phyloP scores from a whole-genome alignment of 2,329 filamentous ascomycete genomes.

The Cercospora sp. region DNA sequence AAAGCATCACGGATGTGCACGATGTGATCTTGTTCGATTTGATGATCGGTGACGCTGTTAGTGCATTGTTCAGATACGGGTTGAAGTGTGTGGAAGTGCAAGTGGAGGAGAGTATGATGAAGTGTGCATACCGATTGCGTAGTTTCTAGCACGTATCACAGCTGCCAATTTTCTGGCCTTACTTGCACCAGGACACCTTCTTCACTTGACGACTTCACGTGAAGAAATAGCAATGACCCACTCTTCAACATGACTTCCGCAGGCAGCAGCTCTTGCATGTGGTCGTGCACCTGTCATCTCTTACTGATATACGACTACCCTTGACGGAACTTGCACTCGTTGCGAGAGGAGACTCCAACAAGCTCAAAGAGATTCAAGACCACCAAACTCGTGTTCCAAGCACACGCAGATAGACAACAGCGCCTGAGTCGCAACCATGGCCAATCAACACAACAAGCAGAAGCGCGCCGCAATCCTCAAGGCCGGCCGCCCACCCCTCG shows the following conservation, averaged over 20 bases:
- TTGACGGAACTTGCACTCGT: neutral
- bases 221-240: neutral
- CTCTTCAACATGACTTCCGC: conserved; percentile 1
- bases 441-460: neutral
- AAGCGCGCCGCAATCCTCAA: neutral
- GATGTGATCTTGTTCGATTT: neutral
- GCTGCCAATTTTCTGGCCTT: neutral
- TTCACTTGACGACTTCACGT: neutral
- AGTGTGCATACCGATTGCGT: neutral
- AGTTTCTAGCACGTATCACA: neutral
- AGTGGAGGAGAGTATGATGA: neutral
- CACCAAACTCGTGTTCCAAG: neutral
- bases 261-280: neutral
- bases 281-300: neutral
- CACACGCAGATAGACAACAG: neutral
- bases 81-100: neutral
- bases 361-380: neutral
- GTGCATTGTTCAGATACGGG: neutral
- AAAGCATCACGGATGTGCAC: neutral
- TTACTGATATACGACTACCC: neutral
- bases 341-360: neutral
- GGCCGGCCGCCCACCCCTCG: conserved; percentile 11
- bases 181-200: neutral
- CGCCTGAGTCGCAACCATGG: neutral
- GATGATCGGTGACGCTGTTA: neutral